Percentiles rank a stretch among this genome's conserved stretches.
Conservation (phyloP, 495 filamentous ascomycete genomes). For the Penicillium bovifimosum region DNA sequence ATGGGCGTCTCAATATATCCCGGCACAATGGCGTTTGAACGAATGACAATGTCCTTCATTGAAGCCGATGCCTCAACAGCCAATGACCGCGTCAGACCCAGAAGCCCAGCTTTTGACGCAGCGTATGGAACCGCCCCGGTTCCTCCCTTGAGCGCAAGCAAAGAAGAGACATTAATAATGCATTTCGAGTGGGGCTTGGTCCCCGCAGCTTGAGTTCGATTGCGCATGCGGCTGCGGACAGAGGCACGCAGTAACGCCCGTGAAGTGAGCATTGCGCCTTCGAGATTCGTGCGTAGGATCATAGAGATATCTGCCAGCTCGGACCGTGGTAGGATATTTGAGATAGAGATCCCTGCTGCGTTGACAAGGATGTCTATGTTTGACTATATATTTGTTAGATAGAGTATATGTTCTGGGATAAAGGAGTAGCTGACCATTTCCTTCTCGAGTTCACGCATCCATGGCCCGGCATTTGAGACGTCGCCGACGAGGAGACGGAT, state of each 20-base stretch:
- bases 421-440: slow-evolving; percentile 31
- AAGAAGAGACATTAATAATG: slow-evolving; percentile 76
- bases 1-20: slow-evolving; percentile 79
- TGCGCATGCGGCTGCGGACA: slow-evolving; percentile 33
- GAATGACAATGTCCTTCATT: slow-evolving; percentile 42
- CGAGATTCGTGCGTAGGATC: slow-evolving; percentile 63
- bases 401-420: too few relatives aligned
- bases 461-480: slow-evolving; percentile 39
- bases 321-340: slow-evolving; percentile 49
- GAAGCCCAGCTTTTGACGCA: slow-evolving; percentile 71
- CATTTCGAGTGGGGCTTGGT: slow-evolving; percentile 36
- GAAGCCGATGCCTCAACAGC: slow-evolving; percentile 52
- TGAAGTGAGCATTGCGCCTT: slow-evolving; percentile 63
- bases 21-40: slow-evolving; percentile 77
- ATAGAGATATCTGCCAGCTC: slow-evolving; percentile 34
- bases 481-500: slow-evolving; percentile 42
- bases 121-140: slow-evolving; percentile 67
- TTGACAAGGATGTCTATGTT: slow-evolving; percentile 65
- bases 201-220: slow-evolving; percentile 11
- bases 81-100: slow-evolving; percentile 70
- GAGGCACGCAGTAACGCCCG: slow-evolving; percentile 45
- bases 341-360: slow-evolving; percentile 64
- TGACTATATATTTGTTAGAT: slow-evolving; percentile 18
- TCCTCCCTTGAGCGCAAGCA: slow-evolving; percentile 60
- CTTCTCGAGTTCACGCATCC: slow-evolving; percentile 40